These are phyloP conservation scores for Aegilops speltoides DNA, from an alignment of 176 grass and related monocot species.

Conservation along the genomic window DNA sequence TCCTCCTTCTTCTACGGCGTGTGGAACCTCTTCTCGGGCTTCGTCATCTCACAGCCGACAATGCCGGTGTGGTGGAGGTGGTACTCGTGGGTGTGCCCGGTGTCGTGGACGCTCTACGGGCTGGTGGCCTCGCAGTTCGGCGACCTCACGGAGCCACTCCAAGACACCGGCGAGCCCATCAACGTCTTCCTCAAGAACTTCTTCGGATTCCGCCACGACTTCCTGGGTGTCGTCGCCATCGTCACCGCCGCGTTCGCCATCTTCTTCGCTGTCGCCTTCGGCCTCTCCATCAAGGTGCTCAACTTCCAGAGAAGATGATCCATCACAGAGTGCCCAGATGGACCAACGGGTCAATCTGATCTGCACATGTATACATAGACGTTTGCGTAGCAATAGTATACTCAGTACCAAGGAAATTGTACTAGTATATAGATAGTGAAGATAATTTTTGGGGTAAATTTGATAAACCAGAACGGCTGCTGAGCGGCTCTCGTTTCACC, in stretches of 20 bases:
- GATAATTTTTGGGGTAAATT: neutral
- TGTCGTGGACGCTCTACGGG: slow-evolving; percentile 55
- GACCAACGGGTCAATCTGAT: neutral
- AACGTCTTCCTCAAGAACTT: slow-evolving; percentile 34
- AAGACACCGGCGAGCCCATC: slow-evolving; percentile 13
- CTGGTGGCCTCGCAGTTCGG: slow-evolving; percentile 58
- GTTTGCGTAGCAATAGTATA: neutral
- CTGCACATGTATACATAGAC: neutral
- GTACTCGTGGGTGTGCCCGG: slow-evolving; percentile 57
- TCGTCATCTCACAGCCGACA: slow-evolving; percentile 49
- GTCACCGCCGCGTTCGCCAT: slow-evolving; percentile 29
- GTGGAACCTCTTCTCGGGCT: slow-evolving; percentile 69
- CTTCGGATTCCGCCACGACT: slow-evolving; percentile 48
- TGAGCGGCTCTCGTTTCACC: too few species aligned
- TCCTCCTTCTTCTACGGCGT: slow-evolving; percentile 57
- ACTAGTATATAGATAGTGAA: neutral
- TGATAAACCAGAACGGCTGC: neutral
- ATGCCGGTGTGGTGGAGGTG: slow-evolving; percentile 62
- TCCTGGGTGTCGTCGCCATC: slow-evolving; percentile 32
- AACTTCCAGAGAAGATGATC: slow-evolving; percentile 55
- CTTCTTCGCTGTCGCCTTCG: slow-evolving; percentile 49
- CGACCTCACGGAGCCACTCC: slow-evolving; percentile 25
- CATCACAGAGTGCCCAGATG: neutral
- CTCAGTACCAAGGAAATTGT: neutral
- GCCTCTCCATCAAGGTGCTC: slow-evolving; percentile 49